Conservation (phyloP, 768 basidiomycete genomes). For the Crepidotus variabilis region DNA sequence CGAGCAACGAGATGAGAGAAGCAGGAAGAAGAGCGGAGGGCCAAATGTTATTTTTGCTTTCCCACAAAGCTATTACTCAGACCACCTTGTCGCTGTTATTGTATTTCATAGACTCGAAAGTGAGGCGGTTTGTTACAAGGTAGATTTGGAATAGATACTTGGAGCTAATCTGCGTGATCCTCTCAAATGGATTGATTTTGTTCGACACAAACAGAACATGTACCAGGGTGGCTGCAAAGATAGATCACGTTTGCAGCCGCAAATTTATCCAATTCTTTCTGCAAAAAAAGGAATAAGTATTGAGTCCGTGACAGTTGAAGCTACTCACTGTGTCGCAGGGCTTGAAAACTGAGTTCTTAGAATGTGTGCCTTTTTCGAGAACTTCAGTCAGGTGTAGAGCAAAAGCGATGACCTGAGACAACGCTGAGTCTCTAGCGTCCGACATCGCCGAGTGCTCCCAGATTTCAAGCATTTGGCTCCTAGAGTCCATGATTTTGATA, state of each 20-base stretch:
- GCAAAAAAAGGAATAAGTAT: background rate
- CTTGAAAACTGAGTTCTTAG: constrained; percentile 5
- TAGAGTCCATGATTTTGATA: constrained; percentile 16
- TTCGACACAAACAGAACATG: too few relatives aligned
- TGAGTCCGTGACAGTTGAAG: background rate
- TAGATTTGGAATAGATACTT: too few relatives aligned
- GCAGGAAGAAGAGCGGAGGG: too few relatives aligned
- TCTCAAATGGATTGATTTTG: too few relatives aligned
- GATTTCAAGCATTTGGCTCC: constrained; percentile 13
- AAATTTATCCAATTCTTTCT: constrained; percentile 7
- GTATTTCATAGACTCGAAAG: too few relatives aligned
- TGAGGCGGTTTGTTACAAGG: too few relatives aligned
- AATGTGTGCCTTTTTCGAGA: background rate
- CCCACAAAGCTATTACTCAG: too few relatives aligned
- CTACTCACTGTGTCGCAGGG: background rate
- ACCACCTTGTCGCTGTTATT: too few relatives aligned
- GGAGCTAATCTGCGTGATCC: too few relatives aligned
- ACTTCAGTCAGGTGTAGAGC: background rate
- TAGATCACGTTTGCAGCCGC: background rate
- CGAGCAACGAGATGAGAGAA: too few relatives aligned
- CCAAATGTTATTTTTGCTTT: too few relatives aligned
- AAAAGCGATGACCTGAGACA: background rate
- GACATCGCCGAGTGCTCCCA: constrained; percentile 11
- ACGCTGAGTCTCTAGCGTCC: background rate
- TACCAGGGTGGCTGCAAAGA: too few relatives aligned